A percentile compares a stretch with the other conserved stretches of the same genome.
Conservation (phyloP, 495 filamentous ascomycete genomes). For the Elasticomyces elasticus region DNA sequence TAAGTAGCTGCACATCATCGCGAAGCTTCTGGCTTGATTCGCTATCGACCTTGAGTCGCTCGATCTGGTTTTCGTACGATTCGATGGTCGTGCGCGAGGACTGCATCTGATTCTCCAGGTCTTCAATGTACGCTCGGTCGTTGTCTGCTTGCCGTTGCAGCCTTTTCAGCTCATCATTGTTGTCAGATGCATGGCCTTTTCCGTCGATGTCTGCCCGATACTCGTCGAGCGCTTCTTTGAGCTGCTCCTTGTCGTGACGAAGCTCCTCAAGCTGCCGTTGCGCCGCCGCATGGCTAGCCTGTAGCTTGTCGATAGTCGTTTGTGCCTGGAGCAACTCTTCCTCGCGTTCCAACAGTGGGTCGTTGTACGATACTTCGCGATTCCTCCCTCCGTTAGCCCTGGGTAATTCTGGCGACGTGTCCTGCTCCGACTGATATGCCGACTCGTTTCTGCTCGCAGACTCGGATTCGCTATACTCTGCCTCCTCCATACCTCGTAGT, state of each 20-base stretch:
- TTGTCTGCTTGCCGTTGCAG: slow-evolving; percentile 23
- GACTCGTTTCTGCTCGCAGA: slow-evolving; percentile 12
- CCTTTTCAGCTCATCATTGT: slow-evolving; percentile 26
- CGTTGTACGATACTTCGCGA: slow-evolving; percentile 19
- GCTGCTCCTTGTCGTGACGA: slow-evolving; percentile 22
- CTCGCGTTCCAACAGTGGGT: slow-evolving; percentile 30
- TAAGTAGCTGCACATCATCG: slow-evolving; percentile 53
- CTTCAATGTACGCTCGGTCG: slow-evolving; percentile 32
- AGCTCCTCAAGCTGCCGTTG: slow-evolving; percentile 24
- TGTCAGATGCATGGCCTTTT: slow-evolving; percentile 15
- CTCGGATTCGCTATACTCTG: slow-evolving; percentile 21
- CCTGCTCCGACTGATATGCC: slow-evolving; percentile 14
- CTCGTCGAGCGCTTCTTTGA: slow-evolving; percentile 33
- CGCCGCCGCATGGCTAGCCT: slow-evolving; percentile 13
- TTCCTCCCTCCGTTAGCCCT: slow-evolving; percentile 12
- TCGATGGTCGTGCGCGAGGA: slow-evolving; percentile 36
- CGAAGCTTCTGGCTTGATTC: slow-evolving; percentile 32
- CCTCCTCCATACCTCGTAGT: slow-evolving; percentile 29
- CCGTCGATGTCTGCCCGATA: slow-evolving; percentile 27
- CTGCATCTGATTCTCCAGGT: slow-evolving; percentile 31
- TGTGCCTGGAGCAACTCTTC: slow-evolving; percentile 24
- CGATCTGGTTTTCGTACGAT: slow-evolving; percentile 55
- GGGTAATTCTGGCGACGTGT: not conserved
- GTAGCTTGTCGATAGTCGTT: slow-evolving; percentile 19
- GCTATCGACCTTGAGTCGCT: slow-evolving; percentile 38